Evolutionary conservation across 2,329 filamentous ascomycete genomes (phyloP).

Genomic region (Sporothrix sp.): DNA sequence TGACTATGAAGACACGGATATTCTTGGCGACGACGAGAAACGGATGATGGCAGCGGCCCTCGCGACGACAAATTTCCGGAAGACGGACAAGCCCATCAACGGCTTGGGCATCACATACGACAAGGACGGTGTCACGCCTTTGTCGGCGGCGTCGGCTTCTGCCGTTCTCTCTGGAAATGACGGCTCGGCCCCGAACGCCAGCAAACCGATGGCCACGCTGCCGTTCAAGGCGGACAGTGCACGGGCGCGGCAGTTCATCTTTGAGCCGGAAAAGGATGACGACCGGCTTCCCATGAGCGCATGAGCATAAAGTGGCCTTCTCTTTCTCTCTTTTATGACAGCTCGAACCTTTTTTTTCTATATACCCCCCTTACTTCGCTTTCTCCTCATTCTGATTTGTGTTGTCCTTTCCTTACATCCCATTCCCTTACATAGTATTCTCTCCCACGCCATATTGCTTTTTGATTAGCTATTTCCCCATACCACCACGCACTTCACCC

Average conservation of each 20-base stretch:
- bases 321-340: background rate
- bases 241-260: constrained; percentile 23
- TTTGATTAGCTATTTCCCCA: background rate
- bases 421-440: background rate
- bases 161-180: background rate
- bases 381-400: background rate
- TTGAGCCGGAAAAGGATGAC: constrained; percentile 26
- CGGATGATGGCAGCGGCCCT: constrained; percentile 16
- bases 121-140: constrained; percentile 27
- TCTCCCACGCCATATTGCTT: background rate
- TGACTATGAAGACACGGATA: constrained; percentile 11
- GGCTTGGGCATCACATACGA: constrained; percentile 31
- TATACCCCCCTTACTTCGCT: constrained; percentile 12
- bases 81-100: constrained; percentile 13
- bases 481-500: background rate
- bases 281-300: constrained; percentile 22
- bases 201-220: constrained; percentile 13
- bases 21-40: constrained; percentile 18
- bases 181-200: background rate
- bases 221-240: constrained; percentile 26
- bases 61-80: constrained; percentile 18
- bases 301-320: constrained; percentile 8
- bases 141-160: background rate
- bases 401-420: background rate
- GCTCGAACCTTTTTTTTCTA: constrained; percentile 1